Conservation (phyloP, 2,329 filamentous ascomycete genomes). For the Arthrobotrys conoides region DNA sequence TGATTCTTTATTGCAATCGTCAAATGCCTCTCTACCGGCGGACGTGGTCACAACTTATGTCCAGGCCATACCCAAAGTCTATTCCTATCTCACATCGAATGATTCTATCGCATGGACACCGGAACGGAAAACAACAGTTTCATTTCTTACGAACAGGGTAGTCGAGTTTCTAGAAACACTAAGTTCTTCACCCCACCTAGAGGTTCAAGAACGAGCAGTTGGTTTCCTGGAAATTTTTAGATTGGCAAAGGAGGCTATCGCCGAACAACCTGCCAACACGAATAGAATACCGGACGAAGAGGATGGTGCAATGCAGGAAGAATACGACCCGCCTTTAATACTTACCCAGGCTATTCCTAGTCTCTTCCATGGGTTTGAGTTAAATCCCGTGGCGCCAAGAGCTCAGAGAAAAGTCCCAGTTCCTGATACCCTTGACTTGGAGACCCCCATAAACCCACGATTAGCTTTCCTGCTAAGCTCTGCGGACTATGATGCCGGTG, state of each 20-base stretch:
- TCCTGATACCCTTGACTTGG: conserved; percentile 81
- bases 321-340: conserved; percentile 79
- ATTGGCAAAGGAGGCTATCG: conserved; percentile 84
- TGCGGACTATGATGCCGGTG: conserved; percentile 68
- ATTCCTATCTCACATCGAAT: conserved; percentile 78
- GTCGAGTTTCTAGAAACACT: conserved; percentile 85
- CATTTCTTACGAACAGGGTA: conserved; percentile 84
- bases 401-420: conserved; percentile 89
- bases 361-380: conserved; percentile 85
- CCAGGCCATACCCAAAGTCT: conserved; percentile 88
- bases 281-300: conserved; percentile 30
- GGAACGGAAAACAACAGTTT: conserved; percentile 80
- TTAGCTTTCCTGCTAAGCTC: conserved; percentile 76
- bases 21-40: conserved; percentile 73
- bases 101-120: conserved; percentile 78
- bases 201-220: conserved; percentile 94
- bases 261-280: conserved; percentile 74
- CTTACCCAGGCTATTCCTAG: conserved; percentile 91
- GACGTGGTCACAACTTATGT: conserved; percentile 82
- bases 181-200: conserved; percentile 84
- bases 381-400: conserved; percentile 88
- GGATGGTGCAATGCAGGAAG: conserved; percentile 33
- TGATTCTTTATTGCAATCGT: conserved; percentile 79
- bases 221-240: conserved; percentile 92
- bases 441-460: conserved; percentile 84